A percentile compares a stretch with the other conserved stretches of the same genome.
These are phyloP conservation scores for Fusarium nurragi DNA, from an alignment of 2,329 filamentous ascomycete species.

Conservation along the genomic window DNA sequence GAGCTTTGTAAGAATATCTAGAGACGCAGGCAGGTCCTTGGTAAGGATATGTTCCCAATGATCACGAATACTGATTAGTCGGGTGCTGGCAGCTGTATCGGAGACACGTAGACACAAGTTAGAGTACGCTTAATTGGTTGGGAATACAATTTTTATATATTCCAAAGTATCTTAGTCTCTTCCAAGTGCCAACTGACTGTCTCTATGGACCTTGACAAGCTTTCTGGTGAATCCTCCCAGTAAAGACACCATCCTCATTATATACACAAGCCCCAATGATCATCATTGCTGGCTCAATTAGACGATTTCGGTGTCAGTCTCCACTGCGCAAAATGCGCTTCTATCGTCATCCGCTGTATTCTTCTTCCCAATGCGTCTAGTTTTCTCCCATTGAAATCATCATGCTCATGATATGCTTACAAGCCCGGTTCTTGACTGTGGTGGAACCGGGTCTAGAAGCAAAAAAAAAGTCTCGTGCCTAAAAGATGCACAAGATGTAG, in stretches of 20 bases:
- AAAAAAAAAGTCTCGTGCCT: constrained; percentile 25
- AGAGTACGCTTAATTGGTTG: background rate
- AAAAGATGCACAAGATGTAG: constrained; percentile 27
- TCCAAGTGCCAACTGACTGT: constrained; percentile 33
- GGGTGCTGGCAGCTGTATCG: background rate
- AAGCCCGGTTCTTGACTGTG: constrained; percentile 16
- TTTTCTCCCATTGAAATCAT: constrained; percentile 36
- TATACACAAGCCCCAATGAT: constrained; percentile 40
- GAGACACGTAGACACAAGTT: background rate
- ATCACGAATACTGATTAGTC: background rate
- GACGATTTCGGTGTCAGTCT: constrained; percentile 31
- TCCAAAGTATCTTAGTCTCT: constrained; percentile 31
- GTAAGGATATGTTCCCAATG: background rate
- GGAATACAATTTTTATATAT: constrained; percentile 38
- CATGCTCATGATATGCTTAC: constrained; percentile 37
- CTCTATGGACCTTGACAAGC: constrained; percentile 37
- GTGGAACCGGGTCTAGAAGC: constrained; percentile 19
- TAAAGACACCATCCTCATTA: constrained; percentile 34
- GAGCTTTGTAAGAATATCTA: constrained; percentile 16
- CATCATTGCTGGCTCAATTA: constrained; percentile 42
- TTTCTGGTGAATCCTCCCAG: constrained; percentile 28
- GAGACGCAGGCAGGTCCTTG: background rate
- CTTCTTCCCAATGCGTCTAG: constrained; percentile 44
- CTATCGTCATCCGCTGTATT: constrained; percentile 40
- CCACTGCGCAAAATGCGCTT: constrained; percentile 31